phyloP scores from a whole-genome alignment of 352 stramenopile species.

The Globisporangium orthogonon region DNA sequence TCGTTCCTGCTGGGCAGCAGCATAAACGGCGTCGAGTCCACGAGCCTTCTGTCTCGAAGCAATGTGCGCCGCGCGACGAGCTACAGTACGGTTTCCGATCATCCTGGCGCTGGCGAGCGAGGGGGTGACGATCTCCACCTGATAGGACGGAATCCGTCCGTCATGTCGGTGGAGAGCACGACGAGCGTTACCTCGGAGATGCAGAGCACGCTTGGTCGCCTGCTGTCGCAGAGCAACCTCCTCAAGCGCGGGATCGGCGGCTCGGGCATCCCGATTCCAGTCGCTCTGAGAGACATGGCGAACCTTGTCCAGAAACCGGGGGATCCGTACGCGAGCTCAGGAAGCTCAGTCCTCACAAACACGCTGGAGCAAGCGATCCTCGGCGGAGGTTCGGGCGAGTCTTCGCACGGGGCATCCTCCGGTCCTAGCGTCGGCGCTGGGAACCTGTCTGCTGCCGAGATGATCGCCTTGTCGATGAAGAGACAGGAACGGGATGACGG shows the following conservation, averaged over 20 bases:
- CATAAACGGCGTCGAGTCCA: slow-evolving; percentile 12
- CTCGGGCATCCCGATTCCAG: slow-evolving; percentile 22
- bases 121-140: slow-evolving; percentile 12
- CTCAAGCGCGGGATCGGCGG: slow-evolving; percentile 41
- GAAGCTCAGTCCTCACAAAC: slow-evolving; percentile 35
- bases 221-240: slow-evolving; percentile 53
- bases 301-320: slow-evolving; percentile 35
- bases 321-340: slow-evolving; percentile 37
- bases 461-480: slow-evolving; percentile 72
- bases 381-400: slow-evolving; percentile 12
- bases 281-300: slow-evolving; percentile 9
- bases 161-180: slow-evolving; percentile 29
- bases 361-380: slow-evolving; percentile 68
- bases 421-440: not conserved
- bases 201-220: slow-evolving; percentile 40
- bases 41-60: slow-evolving; percentile 14
- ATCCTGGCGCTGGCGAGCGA: slow-evolving; percentile 17
- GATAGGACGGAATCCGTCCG: slow-evolving; percentile 10
- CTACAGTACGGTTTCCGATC: slow-evolving; percentile 8
- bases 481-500: slow-evolving; percentile 72
- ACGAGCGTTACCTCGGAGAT: slow-evolving; percentile 28
- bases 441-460: slow-evolving; percentile 50
- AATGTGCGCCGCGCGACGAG: slow-evolving; percentile 15
- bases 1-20: slow-evolving; percentile 24
- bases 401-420: not conserved